phyloP scores from a whole-genome alignment of 139 green algal genomes.

The Chara braunii region DNA sequence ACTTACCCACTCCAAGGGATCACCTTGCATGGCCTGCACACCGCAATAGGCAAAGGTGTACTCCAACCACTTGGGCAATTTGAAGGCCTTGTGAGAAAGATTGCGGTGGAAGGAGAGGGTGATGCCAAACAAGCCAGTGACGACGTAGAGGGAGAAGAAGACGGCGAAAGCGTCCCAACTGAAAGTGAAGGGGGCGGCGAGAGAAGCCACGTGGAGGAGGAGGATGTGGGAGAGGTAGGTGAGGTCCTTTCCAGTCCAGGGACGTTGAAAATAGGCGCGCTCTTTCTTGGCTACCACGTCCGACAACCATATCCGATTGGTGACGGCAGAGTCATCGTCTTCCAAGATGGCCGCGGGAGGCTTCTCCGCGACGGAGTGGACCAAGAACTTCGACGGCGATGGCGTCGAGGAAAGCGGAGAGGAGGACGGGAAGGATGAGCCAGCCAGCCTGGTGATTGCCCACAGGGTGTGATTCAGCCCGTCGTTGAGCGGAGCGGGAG shows the following conservation, averaged over 20 bases:
- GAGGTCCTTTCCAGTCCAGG: constrained; percentile 42
- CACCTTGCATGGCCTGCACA: constrained; percentile 70
- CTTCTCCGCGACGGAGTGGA: neutral
- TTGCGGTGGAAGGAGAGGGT: constrained; percentile 87
- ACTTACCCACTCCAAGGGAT: constrained; percentile 85
- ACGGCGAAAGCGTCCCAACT: constrained; percentile 61
- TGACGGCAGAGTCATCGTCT: neutral
- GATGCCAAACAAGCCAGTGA: constrained; percentile 87
- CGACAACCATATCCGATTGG: constrained; percentile 24
- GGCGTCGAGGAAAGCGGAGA: too few species aligned
- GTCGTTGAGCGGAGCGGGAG: too few species aligned
- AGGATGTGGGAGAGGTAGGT: constrained; percentile 40
- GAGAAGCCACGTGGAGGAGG: constrained; percentile 28
- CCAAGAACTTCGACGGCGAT: too few species aligned
- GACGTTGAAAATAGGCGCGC: constrained; percentile 38
- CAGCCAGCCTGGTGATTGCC: too few species aligned
- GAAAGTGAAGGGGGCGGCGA: constrained; percentile 45
- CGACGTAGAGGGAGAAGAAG: constrained; percentile 79
- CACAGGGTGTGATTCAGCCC: too few species aligned
- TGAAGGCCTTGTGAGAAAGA: constrained; percentile 83
- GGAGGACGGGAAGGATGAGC: too few species aligned
- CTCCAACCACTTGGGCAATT: constrained; percentile 96
- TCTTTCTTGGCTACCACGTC: constrained; percentile 13
- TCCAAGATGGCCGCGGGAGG: constrained; percentile 1
- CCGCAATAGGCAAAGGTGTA: constrained; percentile 95